phyloP scores from a whole-genome alignment of 257 asterid species.

The Haberlea rhodopensis region DNA sequence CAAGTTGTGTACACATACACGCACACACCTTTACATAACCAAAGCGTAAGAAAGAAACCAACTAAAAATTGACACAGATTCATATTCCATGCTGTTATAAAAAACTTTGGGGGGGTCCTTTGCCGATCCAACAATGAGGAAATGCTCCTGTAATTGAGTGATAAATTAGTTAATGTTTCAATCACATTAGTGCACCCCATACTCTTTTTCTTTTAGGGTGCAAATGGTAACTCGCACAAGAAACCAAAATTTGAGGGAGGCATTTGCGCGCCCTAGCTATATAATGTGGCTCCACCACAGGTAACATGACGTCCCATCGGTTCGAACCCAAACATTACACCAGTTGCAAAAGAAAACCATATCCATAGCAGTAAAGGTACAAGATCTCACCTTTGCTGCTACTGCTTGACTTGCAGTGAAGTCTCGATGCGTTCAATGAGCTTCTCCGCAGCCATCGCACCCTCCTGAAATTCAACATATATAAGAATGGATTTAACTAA shows the following conservation, averaged over 20 bases:
- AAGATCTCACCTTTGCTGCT: conserved; percentile 34
- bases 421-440: conserved; percentile 67
- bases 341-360: neutral
- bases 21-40: neutral
- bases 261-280: too few species aligned
- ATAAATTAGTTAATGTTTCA: too few species aligned
- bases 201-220: too few species aligned
- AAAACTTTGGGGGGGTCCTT: neutral
- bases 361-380: neutral
- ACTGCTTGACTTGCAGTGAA: conserved; percentile 67
- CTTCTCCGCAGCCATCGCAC: conserved; percentile 68
- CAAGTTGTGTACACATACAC: neutral
- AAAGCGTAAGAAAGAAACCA: neutral
- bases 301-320: neutral
- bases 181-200: too few species aligned
- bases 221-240: too few species aligned
- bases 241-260: neutral
- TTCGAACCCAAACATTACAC: conserved; percentile 16
- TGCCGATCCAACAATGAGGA: neutral
- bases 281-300: neutral
- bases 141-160: neutral
- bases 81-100: neutral
- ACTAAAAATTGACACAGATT: neutral
- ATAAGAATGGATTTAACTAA: neutral
- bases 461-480: conserved; percentile 58